Conservation (phyloP, 371 early-diverging fungal genomes). For the Lichtheimia hyalospora region DNA sequence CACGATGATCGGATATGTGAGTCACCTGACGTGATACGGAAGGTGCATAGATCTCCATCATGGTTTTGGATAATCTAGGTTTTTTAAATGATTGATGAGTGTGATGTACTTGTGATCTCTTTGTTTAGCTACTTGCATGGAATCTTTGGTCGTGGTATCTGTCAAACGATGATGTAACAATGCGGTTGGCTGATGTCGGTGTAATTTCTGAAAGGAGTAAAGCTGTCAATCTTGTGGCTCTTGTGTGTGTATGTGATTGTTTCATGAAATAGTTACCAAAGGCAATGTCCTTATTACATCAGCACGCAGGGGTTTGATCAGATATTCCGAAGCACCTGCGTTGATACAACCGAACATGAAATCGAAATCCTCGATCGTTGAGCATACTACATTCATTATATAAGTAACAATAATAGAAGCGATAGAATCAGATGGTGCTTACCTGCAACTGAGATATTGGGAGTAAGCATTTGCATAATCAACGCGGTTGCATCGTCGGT, state of each 20-base stretch:
- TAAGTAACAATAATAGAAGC: no score
- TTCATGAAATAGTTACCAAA: constrained; percentile 33
- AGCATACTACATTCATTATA: constrained; percentile 25
- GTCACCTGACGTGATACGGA: background rate
- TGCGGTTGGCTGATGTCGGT: constrained; percentile 9
- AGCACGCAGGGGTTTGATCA: constrained; percentile 52
- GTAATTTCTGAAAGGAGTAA: constrained; percentile 12
- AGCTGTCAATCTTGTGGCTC: constrained; percentile 1
- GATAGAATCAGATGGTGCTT: no score
- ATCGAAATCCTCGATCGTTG: constrained; percentile 26
- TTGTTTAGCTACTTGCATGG: constrained; percentile 14
- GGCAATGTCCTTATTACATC: constrained; percentile 56
- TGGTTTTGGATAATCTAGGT: constrained; percentile 18
- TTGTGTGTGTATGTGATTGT: background rate
- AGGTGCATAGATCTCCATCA: constrained; percentile 26
- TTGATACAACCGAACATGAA: constrained; percentile 50
- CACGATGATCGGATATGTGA: constrained; percentile 28
- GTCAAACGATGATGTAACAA: constrained; percentile 24
- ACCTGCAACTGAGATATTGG: constrained; percentile 7
- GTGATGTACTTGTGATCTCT: no score
- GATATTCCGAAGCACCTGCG: constrained; percentile 54
- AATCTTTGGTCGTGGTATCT: constrained; percentile 21
- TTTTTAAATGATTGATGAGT: no score
- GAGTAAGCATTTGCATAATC: constrained; percentile 3
- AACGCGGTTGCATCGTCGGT: background rate